phyloP scores from a whole-genome alignment of 1,139 yeast species.

The Groenewaldozyma auringiensis region DNA sequence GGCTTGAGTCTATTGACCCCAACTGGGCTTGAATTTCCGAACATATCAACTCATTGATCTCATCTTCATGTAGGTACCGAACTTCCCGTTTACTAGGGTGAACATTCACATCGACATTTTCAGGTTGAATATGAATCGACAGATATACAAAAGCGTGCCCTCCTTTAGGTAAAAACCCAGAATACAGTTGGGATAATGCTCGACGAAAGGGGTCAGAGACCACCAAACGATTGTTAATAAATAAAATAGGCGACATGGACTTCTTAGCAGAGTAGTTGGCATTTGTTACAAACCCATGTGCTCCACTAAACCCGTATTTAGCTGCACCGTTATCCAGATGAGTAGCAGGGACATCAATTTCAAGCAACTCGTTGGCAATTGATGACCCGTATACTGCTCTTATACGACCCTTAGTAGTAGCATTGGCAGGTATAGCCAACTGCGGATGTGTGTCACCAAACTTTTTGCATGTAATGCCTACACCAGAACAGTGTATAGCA shows the following conservation, averaged over 20 bases:
- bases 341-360: constrained; percentile 21
- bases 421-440: constrained; percentile 17
- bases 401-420: constrained; percentile 51
- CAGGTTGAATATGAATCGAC: constrained; percentile 56
- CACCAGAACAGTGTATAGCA: constrained; percentile 61
- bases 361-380: constrained; percentile 58
- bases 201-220: constrained; percentile 72
- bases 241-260: constrained; percentile 53
- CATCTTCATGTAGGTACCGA: constrained; percentile 77
- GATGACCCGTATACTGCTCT: constrained; percentile 63
- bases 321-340: constrained; percentile 13
- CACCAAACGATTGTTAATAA: constrained; percentile 79
- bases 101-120: constrained; percentile 79
- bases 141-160: constrained; percentile 71
- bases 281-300: constrained; percentile 56
- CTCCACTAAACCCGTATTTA: constrained; percentile 40
- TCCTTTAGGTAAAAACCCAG: constrained; percentile 70
- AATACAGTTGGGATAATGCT: constrained; percentile 58
- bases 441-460: constrained; percentile 45
- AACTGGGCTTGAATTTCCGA: constrained; percentile 44
- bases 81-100: constrained; percentile 97
- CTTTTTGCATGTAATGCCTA: constrained; percentile 75
- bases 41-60: constrained; percentile 60
- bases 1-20: constrained; percentile 54
- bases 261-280: constrained; percentile 69